phyloP scores from a whole-genome alignment of 208 protist species.

The Wallacemonas collosoma region DNA sequence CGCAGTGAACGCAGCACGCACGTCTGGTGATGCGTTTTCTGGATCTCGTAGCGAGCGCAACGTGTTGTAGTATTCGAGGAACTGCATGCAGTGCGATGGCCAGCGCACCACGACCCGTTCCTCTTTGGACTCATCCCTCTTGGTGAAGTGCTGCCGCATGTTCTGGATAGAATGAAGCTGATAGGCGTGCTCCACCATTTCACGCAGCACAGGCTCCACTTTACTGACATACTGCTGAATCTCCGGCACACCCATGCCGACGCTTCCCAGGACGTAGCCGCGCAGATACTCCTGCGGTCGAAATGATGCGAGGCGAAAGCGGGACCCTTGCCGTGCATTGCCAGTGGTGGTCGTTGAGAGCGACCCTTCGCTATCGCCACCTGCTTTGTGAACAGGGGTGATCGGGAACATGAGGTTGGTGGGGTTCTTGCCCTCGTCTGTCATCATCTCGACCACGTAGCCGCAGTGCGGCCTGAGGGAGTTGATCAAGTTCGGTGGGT shows the following conservation, averaged over 20 bases:
- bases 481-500: slow-evolving; percentile 89
- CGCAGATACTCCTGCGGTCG: slow-evolving; percentile 79
- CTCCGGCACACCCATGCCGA: slow-evolving; percentile 78
- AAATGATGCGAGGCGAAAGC: slow-evolving; percentile 63
- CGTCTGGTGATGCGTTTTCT: slow-evolving; percentile 51
- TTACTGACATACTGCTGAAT: slow-evolving; percentile 87
- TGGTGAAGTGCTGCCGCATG: slow-evolving; percentile 66
- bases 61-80: slow-evolving; percentile 89
- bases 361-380: not conserved
- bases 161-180: slow-evolving; percentile 85
- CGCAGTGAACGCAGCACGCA: slow-evolving; percentile 59
- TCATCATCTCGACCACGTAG: slow-evolving; percentile 74
- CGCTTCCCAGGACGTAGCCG: slow-evolving; percentile 66
- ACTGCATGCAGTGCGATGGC: slow-evolving; percentile 88
- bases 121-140: slow-evolving; percentile 51
- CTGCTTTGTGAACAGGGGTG: not conserved
- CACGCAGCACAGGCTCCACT: slow-evolving; percentile 85
- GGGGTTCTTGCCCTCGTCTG: not conserved
- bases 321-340: slow-evolving; percentile 1
- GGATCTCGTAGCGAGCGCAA: slow-evolving; percentile 69
- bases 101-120: slow-evolving; percentile 73
- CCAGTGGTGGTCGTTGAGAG: slow-evolving; percentile 8
- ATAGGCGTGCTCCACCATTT: slow-evolving; percentile 87
- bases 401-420: slow-evolving; percentile 20
- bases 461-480: slow-evolving; percentile 87